Evolutionary conservation across 306 rosid genomes (phyloP).

Genomic region (Pyrus pyrifolia): DNA sequence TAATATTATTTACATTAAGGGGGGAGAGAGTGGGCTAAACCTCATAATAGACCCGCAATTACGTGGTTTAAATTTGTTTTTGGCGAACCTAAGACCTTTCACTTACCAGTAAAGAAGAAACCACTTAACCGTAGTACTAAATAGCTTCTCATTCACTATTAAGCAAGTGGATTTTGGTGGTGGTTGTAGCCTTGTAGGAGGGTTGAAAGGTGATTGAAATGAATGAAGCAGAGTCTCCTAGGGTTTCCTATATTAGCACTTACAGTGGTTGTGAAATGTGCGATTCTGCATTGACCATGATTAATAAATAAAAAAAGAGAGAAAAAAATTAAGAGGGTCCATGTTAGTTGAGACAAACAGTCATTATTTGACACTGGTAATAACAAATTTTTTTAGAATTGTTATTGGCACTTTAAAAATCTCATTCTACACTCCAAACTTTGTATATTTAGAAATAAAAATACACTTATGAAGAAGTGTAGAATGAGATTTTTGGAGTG

Average conservation of each 20-base stretch:
- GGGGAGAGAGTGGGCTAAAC: no score
- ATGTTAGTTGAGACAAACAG: background rate
- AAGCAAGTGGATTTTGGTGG: background rate
- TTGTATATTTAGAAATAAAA: no score
- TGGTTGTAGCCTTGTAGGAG: background rate
- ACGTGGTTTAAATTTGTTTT: no score
- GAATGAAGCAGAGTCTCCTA: conserved; percentile 3
- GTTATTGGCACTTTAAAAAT: no score
- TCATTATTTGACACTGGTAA: background rate
- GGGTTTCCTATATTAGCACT: conserved; percentile 8
- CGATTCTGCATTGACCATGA: background rate
- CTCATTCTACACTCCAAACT: no score
- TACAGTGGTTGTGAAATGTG: conserved; percentile 13
- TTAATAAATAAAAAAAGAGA: background rate
- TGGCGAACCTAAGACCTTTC: no score
- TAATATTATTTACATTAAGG: no score
- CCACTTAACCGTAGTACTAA: no score
- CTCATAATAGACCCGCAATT: no score
- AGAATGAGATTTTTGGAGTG: no score
- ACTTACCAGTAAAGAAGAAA: no score
- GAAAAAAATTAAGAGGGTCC: background rate
- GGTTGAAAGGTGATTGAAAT: conserved; percentile 5
- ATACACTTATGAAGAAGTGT: no score
- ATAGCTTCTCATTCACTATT: background rate
- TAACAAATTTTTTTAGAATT: background rate